Conservation (phyloP, 805 yeast species). For the Metschnikowia corniflorae region DNA sequence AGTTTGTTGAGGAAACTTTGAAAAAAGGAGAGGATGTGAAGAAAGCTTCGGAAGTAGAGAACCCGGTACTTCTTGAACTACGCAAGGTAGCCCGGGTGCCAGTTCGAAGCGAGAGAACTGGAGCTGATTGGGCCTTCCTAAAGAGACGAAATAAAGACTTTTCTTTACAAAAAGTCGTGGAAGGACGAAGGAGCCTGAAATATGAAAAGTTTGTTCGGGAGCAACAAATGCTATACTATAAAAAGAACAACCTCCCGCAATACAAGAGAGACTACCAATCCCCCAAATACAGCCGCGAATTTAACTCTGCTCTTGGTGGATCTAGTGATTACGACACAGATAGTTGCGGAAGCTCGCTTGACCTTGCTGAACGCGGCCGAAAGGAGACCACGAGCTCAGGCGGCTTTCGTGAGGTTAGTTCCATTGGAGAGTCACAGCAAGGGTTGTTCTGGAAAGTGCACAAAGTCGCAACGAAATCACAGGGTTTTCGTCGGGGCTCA, state of each 20-base stretch:
- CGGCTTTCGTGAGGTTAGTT: slow-evolving; percentile 4
- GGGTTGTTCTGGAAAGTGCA: slow-evolving; percentile 8
- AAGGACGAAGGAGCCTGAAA: slow-evolving; percentile 25
- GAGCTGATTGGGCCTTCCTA: slow-evolving; percentile 12
- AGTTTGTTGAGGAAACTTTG: slow-evolving; percentile 17
- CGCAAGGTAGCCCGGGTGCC: slow-evolving; percentile 16
- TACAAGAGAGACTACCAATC: slow-evolving; percentile 7
- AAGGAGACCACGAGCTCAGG: not conserved
- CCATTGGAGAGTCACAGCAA: slow-evolving; percentile 2
- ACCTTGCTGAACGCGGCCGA: slow-evolving; percentile 7
- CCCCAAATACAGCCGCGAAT: slow-evolving; percentile 7
- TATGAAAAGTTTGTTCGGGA: slow-evolving; percentile 22
- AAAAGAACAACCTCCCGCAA: slow-evolving; percentile 12
- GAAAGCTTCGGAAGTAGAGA: not conserved
- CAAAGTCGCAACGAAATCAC: not conserved
- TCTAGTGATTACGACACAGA: slow-evolving; percentile 17
- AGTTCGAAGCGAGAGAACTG: slow-evolving; percentile 11
- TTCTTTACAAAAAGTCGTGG: slow-evolving; percentile 23
- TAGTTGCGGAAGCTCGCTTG: slow-evolving; percentile 14
- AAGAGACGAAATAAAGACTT: slow-evolving; percentile 18
- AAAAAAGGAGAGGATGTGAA: not conserved
- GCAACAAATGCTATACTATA: slow-evolving; percentile 24
- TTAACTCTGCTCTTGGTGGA: slow-evolving; percentile 15
- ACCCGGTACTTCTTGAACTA: slow-evolving; percentile 11
- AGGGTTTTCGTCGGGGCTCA: not conserved